Base-by-base conservation (phyloP, 306 rosid species). In the Erythrophleum fordii region DNA sequence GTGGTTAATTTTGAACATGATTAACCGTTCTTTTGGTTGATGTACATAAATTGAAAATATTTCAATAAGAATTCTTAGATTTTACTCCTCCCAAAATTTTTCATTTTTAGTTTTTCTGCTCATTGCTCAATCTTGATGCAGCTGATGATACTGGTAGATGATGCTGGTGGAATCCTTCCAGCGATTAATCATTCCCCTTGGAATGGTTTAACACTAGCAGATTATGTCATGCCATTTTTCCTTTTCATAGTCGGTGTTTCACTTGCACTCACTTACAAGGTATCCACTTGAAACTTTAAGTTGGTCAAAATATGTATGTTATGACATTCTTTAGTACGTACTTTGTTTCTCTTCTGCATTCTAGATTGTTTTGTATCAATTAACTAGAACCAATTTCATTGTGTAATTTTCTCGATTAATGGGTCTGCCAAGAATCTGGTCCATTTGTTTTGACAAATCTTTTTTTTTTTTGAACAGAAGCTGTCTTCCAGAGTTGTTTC, bases 111-210 rank as follows among this genome's bases (percentile, higher is more conserved):
- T 16, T 58, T 34, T 58, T 71, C 10, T 79, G 17, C 68, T 68
- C 29, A 26, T 73, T 71, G 28, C 14, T 81, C 34, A 44, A 76
- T 79, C 45, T 62, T 75, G 74, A 79, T 88, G 90, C 93, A 96
- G 99, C 83, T 96, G 78, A 96, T 96, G 99, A 91, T 96, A 85
- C 46, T 96, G 72, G 99, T 93, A 87, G 99, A 96, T 62, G 89
- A 96, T 87, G 91, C 81, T 69, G 99, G 99, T 77, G 98, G 98
- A 83, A 42, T 87, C 14, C 9, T 92, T 73, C 97, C 99, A 6
- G 89, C 99, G 11, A 89, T 96, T 31, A 93, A 96, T 81, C 99
- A 96, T 85, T 90, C 99, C 49, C 99, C 99, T 26, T 96, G 99
- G 99, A 75, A 93, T 89, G 99, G 99, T 35, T 82, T 96, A 77